These are phyloP conservation scores for Lipomyces anomalus DNA, from an alignment of 805 yeast genomes.

Conservation along the genomic window DNA sequence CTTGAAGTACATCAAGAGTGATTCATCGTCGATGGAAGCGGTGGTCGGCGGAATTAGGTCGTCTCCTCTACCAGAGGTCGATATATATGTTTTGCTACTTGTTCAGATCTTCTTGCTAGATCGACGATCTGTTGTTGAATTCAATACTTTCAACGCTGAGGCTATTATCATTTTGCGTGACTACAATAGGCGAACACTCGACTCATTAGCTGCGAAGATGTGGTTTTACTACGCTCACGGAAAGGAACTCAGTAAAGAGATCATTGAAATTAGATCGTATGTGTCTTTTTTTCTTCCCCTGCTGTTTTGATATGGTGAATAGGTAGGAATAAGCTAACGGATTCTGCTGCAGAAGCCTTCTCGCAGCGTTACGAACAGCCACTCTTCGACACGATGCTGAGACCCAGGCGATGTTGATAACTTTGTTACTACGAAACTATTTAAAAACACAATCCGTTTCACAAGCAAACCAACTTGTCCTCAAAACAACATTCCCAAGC, in stretches of 20 bases:
- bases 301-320: neutral
- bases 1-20: conserved; percentile 10
- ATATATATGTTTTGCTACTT: conserved; percentile 70
- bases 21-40: neutral
- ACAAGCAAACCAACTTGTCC: conserved; percentile 83
- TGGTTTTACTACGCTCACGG: conserved; percentile 89
- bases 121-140: conserved; percentile 42
- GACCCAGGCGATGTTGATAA: conserved; percentile 80
- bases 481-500: conserved; percentile 82
- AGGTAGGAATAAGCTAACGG: neutral
- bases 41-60: conserved; percentile 23
- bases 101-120: conserved; percentile 75
- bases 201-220: conserved; percentile 77
- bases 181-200: conserved; percentile 77
- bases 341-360: conserved; percentile 40
- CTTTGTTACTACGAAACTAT: conserved; percentile 78
- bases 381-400: conserved; percentile 88
- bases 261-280: conserved; percentile 53
- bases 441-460: conserved; percentile 71
- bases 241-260: conserved; percentile 53
- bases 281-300: neutral
- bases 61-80: conserved; percentile 68
- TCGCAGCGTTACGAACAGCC: conserved; percentile 76
- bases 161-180: conserved; percentile 49
- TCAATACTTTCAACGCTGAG: conserved; percentile 49